Evolutionary conservation across 2,329 filamentous ascomycete genomes (phyloP), one percentile per base, ranked within the genome.

Genomic region (Hypoxylon sp.): DNA sequence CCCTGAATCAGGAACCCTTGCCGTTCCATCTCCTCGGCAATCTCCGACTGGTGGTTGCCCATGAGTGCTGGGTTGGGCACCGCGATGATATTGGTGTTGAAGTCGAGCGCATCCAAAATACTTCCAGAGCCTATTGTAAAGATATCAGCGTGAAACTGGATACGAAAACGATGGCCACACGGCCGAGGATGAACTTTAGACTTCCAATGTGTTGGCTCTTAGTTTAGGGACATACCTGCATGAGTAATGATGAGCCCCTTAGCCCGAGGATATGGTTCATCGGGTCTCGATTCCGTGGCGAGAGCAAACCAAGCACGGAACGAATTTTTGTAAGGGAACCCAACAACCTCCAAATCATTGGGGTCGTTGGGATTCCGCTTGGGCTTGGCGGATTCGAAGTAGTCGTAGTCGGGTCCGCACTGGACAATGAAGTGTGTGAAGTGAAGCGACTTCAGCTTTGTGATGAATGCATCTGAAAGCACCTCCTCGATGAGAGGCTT

Each of bases 11-110:
- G 89, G 80, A 97, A 97, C 24, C 91, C 91, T 72, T 93, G 88
- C 24, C 84, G 82, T 33, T 91, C 88, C 63, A 98, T 86, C 72
- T 93, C 90, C 54, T 90, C 84, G 0, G 95, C 95, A 60, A 99
- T 87, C 79, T 98, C 94, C 19, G 89, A 87, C 80, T 99, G 96
- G 78, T 99, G 96, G 75, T 99, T 95, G 76, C 97, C 90, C 74
- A 97, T 86, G 0, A 99, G 86, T 5, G 85, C 84, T 1, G 89
- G 86, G 78, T 99, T 99, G 2, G 95, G 92, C 2, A 99, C 94
- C 0, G 97, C 93, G 54, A 99, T 87, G n/a, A 98, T 83, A 2
- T 93, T 91, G 0, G 94, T 83, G 13, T 89, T 87, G 58, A 92
- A 83, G 47, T 92, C 89, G 69, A 97, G 87, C 0, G 91, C 93